These are phyloP conservation scores for Iris pallida DNA, from an alignment of 116 monocot genomes.

Conservation along the genomic window DNA sequence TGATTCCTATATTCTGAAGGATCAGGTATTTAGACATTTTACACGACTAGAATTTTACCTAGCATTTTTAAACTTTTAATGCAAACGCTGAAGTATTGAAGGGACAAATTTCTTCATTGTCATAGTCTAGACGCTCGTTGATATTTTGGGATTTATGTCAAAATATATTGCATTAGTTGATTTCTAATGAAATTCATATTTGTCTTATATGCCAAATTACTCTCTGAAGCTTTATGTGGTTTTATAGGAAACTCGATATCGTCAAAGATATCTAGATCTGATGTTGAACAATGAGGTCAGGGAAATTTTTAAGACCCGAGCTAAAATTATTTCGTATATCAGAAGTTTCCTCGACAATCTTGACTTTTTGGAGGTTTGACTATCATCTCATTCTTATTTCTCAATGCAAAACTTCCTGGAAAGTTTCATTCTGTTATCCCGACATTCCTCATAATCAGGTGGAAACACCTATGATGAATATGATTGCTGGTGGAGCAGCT, in stretches of 20 bases:
- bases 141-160: no score
- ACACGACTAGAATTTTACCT: no score
- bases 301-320: conserved; percentile 81
- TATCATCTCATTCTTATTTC: conserved; percentile 2
- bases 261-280: conserved; percentile 86
- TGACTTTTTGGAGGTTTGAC: conserved; percentile 73
- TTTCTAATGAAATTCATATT: no score
- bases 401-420: neutral
- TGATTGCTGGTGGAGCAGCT: conserved; percentile 97
- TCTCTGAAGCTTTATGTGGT: no score
- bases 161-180: no score
- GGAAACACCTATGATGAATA: conserved; percentile 98
- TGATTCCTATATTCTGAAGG: conserved; percentile 81
- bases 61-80: no score
- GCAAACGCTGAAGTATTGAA: no score
- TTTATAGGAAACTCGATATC: conserved; percentile 98
- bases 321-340: conserved; percentile 63
- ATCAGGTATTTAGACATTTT: conserved; percentile 87
- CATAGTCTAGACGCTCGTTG: no score
- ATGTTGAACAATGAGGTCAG: conserved; percentile 90
- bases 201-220: no score
- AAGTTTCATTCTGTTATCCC: neutral
- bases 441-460: conserved; percentile 37
- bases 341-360: conserved; percentile 60
- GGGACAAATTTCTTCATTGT: no score